A percentile compares a stretch with the other conserved stretches of the same genome.
Evolutionary conservation across 345 rosid genomes (phyloP).

Genomic region (Orychophragmus violaceus): DNA sequence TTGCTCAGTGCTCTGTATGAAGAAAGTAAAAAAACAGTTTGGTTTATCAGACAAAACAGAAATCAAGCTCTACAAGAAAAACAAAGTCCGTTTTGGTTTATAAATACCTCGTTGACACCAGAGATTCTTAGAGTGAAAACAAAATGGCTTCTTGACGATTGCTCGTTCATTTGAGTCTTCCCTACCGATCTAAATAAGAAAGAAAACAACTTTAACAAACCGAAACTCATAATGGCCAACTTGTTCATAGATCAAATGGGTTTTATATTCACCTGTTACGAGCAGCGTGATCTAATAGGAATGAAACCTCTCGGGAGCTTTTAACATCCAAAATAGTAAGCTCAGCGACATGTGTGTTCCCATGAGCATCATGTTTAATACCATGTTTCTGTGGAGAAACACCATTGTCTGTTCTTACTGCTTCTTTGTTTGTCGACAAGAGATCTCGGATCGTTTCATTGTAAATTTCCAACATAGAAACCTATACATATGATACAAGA

Average conservation of each 20-base stretch:
- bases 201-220: not conserved
- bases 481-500: slow-evolving; percentile 41
- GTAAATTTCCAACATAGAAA: slow-evolving; percentile 95
- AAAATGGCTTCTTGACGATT: slow-evolving; percentile 80
- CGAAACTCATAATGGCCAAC: not conserved
- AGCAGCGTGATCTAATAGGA: slow-evolving; percentile 75
- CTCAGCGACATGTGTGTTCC: slow-evolving; percentile 77
- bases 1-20: slow-evolving; percentile 77
- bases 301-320: slow-evolving; percentile 61
- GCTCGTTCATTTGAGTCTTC: slow-evolving; percentile 88
- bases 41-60: not conserved
- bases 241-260: not conserved
- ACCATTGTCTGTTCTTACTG: slow-evolving; percentile 47
- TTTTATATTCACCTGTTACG: slow-evolving; percentile 55
- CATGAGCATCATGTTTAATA: slow-evolving; percentile 74
- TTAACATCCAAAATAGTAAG: slow-evolving; percentile 72
- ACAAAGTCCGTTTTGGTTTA: not conserved
- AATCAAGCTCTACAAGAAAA: not conserved
- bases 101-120: slow-evolving; percentile 73
- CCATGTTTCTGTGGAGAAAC: slow-evolving; percentile 49
- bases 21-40: not conserved
- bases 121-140: slow-evolving; percentile 83
- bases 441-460: slow-evolving; percentile 88
- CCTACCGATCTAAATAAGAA: slow-evolving; percentile 65
- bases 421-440: slow-evolving; percentile 60